Base-by-base conservation (phyloP, 768 basidiomycete genomes). In the Termitomyces bulborhizus region DNA sequence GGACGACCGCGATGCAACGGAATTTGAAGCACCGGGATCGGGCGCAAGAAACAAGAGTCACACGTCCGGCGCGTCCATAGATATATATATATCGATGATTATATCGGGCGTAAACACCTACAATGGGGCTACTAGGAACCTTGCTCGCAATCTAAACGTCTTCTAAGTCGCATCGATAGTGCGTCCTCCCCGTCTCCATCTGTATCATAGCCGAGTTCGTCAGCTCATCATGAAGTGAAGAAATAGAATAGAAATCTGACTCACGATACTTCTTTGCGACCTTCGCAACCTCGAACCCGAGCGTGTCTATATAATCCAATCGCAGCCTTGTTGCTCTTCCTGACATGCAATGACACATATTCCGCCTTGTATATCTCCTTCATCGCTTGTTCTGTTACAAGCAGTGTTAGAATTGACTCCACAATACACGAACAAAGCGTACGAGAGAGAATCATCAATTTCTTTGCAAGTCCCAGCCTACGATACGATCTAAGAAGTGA, bases 271-370 rank as follows among this genome's bases (percentile, higher is more conserved):
- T 85, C 68, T 90, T 85, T 68, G 96, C 95, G 40, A 96, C 81
- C 47, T 83, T 83, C 41, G 85, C 85, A 5, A 96, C 88, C 21
- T 86, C 80, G 71, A 98, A 98, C 2, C 94, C 94, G 6, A 98
- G 74, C 1, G 90, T 86, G 64, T 96, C 94, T 81, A 68, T 98
- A 98, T 51, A 98, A 74, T 9, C 80, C 83, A 43, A 98, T 83
- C 1, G 96, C 95, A 0, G 95, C 93, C 54, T 88, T 84, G 66
- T 98, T 98, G n/a, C 92, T 93, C 71, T 93, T 90, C 45, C 96
- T 81, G 29, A 98, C 95, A 62, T 98, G 94, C 21, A 98, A 73
- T 0, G 90, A 91, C 18, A 94, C 90, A 62, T 86, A 89, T 16
- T 83, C 70, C 0, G 93, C 94, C 36, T 82, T 80, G 74, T 95